These are phyloP conservation scores for Schizosaccharomyces lindneri DNA, from an alignment of 805 yeast genomes.

Conservation along the genomic window DNA sequence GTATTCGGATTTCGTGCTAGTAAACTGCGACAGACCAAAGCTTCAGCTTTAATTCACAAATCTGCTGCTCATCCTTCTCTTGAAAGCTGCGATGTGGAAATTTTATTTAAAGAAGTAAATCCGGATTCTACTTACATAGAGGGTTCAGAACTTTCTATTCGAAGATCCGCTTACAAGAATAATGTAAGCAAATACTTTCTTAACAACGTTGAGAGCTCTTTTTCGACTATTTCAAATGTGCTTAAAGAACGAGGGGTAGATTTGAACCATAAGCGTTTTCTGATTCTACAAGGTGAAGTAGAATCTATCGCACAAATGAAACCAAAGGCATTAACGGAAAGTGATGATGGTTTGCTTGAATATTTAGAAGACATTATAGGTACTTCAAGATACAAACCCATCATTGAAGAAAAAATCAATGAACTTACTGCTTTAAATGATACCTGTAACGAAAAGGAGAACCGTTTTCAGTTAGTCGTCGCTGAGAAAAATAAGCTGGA, in stretches of 20 bases:
- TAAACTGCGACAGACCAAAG: constrained; percentile 86
- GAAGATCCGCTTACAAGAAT: constrained; percentile 55
- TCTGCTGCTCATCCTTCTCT: constrained; percentile 48
- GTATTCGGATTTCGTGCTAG: constrained; percentile 93
- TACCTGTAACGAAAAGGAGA: constrained; percentile 55
- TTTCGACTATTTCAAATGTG: constrained; percentile 51
- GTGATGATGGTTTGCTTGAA: constrained; percentile 82
- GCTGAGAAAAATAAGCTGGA: constrained; percentile 34
- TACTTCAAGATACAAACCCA: constrained; percentile 55
- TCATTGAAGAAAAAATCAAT: constrained; percentile 38
- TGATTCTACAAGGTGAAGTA: constrained; percentile 92
- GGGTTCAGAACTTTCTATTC: constrained; percentile 36
- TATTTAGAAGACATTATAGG: constrained; percentile 94
- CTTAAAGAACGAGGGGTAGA: constrained; percentile 71
- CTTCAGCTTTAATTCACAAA: constrained; percentile 81
- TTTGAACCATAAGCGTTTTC: constrained; percentile 76
- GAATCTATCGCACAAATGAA: constrained; percentile 97
- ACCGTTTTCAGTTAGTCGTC: constrained; percentile 54
- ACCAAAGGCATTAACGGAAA: constrained; percentile 77
- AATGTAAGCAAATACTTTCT: constrained; percentile 59
- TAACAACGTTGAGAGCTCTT: constrained; percentile 42
- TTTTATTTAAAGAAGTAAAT: constrained; percentile 50
- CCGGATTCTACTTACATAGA: constrained; percentile 19
- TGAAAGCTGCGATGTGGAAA: constrained; percentile 68
- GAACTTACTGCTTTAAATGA: constrained; percentile 57